Conservation (phyloP, 2,329 filamentous ascomycete genomes). For the Diaporthe vaccinii region DNA sequence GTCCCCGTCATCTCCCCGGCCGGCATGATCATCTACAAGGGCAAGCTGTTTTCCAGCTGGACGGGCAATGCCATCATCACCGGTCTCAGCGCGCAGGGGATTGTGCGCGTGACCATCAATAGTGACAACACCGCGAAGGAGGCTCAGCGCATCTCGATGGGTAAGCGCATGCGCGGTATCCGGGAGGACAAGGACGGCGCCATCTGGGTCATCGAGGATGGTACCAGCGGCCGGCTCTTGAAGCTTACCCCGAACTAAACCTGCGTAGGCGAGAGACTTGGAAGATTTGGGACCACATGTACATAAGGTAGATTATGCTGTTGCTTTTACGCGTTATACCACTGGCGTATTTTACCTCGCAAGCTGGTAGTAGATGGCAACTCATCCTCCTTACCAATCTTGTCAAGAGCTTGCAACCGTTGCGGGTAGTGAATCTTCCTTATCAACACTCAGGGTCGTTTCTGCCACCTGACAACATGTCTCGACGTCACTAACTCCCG, state of each 20-base stretch:
- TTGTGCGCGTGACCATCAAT: constrained; percentile 50
- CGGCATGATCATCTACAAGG: constrained; percentile 53
- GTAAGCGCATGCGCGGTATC: constrained; percentile 51
- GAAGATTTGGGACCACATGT: background rate
- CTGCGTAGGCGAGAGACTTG: constrained; percentile 44
- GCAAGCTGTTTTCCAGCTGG: constrained; percentile 50
- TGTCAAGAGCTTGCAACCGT: background rate
- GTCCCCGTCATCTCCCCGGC: constrained; percentile 52
- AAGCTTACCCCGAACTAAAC: constrained; percentile 51
- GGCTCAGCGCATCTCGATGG: constrained; percentile 50
- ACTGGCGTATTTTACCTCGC: background rate
- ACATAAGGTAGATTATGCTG: constrained; percentile 13
- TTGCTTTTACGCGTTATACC: background rate
- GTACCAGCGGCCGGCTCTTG: constrained; percentile 48
- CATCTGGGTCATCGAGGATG: constrained; percentile 52
- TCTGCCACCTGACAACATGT: no score
- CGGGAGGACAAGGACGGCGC: constrained; percentile 49
- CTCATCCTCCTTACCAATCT: background rate
- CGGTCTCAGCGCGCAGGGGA: constrained; percentile 46
- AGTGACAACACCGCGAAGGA: constrained; percentile 50
- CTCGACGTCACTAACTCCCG: no score
- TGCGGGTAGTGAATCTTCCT: no score
- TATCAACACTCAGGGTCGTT: no score
- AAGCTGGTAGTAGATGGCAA: background rate
- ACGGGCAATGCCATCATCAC: constrained; percentile 52